Percentiles rank a stretch among this genome's conserved stretches.
Conservation (phyloP, 495 filamentous ascomycete species). For the Xanthoparmelia taractica region DNA sequence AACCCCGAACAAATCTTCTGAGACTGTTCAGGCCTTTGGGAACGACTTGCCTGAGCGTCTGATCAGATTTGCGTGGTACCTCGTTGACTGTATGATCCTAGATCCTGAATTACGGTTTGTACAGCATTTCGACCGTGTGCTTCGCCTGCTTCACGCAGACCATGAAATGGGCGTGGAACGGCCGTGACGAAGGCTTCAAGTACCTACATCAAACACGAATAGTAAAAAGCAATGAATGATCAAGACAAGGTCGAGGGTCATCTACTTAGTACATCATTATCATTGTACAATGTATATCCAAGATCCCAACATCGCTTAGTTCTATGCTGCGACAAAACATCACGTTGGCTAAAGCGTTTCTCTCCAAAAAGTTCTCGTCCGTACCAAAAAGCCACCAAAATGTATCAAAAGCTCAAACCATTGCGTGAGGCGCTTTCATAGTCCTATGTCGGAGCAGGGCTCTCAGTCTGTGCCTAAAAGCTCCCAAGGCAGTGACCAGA, state of each 20-base stretch:
- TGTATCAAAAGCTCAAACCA: conserved; percentile 7
- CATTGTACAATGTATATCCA: not conserved
- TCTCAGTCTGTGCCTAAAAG: conserved; percentile 19
- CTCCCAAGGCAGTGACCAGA: conserved; percentile 22
- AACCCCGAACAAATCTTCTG: not conserved
- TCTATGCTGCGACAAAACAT: conserved; percentile 1
- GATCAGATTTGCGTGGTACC: not conserved
- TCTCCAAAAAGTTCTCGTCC: not conserved
- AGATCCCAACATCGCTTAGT: not conserved
- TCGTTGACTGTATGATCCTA: not conserved
- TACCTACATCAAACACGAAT: not conserved
- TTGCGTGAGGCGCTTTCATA: conserved; percentile 5
- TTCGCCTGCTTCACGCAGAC: not conserved
- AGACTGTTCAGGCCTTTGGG: not conserved
- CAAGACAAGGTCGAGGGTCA: not conserved
- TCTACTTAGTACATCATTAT: not conserved
- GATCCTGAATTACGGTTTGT: not conserved
- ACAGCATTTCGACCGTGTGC: not conserved
- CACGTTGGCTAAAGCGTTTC: not conserved
- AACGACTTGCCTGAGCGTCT: not conserved
- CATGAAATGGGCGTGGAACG: not conserved
- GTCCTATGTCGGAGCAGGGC: conserved; percentile 11
- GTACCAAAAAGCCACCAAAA: not conserved
- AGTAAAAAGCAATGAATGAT: not conserved
- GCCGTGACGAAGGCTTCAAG: not conserved